Percentiles rank a stretch among this genome's conserved stretches.
These are phyloP conservation scores for Benincasa hispida DNA, from an alignment of 306 rosid species.

Conservation along the genomic window DNA sequence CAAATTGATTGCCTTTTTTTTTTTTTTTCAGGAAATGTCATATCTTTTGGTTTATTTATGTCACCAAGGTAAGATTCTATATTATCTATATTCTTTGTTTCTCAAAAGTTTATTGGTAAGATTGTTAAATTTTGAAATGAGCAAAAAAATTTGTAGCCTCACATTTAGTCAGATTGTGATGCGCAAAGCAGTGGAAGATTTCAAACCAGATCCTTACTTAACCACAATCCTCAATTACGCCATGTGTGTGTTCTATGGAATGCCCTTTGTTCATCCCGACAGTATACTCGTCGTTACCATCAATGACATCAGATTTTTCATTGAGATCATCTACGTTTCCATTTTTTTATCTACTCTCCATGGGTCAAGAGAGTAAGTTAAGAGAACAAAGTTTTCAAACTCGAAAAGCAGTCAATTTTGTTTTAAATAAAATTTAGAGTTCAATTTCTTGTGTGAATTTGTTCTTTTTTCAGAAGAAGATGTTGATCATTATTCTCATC, in stretches of 20 bases:
- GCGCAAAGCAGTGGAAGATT: conserved; percentile 42
- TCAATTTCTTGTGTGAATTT: background rate
- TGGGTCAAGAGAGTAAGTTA: conserved; percentile 31
- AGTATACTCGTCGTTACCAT: conserved; percentile 57
- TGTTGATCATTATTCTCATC: conserved; percentile 12
- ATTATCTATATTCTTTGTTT: background rate
- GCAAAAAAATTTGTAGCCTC: conserved; percentile 26
- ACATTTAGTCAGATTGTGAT: conserved; percentile 42
- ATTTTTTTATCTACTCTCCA: conserved; percentile 32
- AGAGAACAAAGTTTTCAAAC: no score
- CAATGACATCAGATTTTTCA: conserved; percentile 37
- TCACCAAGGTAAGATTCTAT: conserved; percentile 58
- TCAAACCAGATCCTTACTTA: conserved; percentile 70
- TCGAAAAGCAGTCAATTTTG: no score
- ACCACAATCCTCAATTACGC: conserved; percentile 58
- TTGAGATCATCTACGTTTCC: conserved; percentile 24
- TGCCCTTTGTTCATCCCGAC: conserved; percentile 36
- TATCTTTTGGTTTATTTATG: conserved; percentile 50
- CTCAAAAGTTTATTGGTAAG: background rate
- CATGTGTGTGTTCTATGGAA: conserved; percentile 57
- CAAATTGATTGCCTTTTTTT: background rate
- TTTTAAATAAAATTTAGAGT: no score
- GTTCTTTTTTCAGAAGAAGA: conserved; percentile 41
- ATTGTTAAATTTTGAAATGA: background rate
- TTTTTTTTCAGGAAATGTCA: conserved; percentile 52